Base-by-base conservation (phyloP, 1,284 basidiomycete species). In the Microstroma glucosiphilum region DNA sequence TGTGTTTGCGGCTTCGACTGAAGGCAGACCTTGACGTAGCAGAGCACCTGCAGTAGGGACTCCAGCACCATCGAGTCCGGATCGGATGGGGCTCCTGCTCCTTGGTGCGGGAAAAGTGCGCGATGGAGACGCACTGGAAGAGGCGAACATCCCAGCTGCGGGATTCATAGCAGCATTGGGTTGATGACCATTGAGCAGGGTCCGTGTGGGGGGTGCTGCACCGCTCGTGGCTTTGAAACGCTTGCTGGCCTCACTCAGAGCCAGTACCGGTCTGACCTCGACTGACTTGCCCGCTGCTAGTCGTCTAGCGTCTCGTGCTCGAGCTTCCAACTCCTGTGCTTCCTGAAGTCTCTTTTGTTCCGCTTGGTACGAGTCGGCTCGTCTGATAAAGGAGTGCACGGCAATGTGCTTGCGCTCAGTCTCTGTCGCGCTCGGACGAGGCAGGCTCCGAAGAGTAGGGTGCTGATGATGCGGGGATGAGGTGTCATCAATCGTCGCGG, bases 151-250 rank as follows among this genome's bases (percentile, higher is more conserved):
- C 21, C 51, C 51, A 23, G 21, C 21, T 17, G 51, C 51, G n/a
- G 51, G 51, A 26, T 54, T 54, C 21, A 13, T 23, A 21, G 21
- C 51, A 25, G 21, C 21, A 54, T 25, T 25, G 13, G 51, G 51
- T 19, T 21, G 51, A 25, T 54, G 51, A 7, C 19, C 51, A 25
- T 54, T 54, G 43, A 68, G 51, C 13, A 71, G 65, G 2, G 67
- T 65, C 2, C 63, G 53, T 3, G 69, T 70, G 6, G 69, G 71
- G 1, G 69, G 66, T 0, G 71, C 71, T 1, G 69, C 69, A 6
- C 71, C 71, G n/a, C 69, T 57, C 1, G 68, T 65, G 2, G 70
- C 60, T 21, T 70, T 69, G 59, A 69, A 75, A 0, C 60, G 61
- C 30, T 37, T 37, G 9, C 30, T 37, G 30, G 30, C 30, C 30